phyloP scores from a whole-genome alignment of 345 rosid genomes.

The Chamaenerion angustifolium region DNA sequence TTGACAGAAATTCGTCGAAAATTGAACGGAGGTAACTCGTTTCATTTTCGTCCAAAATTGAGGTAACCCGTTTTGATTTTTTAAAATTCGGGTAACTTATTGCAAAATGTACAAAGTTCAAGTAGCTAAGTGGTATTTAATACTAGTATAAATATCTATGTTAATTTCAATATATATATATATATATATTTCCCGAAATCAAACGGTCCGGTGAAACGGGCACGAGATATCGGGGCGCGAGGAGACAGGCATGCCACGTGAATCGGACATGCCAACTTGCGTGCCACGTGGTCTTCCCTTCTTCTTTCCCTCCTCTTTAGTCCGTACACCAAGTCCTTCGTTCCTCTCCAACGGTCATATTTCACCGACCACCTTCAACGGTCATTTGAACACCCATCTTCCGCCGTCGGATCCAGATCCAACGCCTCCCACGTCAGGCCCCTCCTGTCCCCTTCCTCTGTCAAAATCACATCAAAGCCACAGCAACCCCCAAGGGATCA shows the following conservation, averaged over 20 bases:
- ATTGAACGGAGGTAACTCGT: too few species aligned
- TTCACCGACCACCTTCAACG: conserved; percentile 83
- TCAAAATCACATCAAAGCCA: not conserved
- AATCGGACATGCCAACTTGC: not conserved
- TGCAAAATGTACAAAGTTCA: too few species aligned
- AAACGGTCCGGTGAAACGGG: conserved; percentile 1
- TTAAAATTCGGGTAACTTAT: too few species aligned
- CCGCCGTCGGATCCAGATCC: conserved; percentile 51
- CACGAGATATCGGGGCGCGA: not conserved
- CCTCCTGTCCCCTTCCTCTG: conserved; percentile 1
- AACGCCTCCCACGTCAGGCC: conserved; percentile 18
- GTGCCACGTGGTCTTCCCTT: not conserved
- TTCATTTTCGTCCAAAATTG: too few species aligned
- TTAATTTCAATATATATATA: too few species aligned
- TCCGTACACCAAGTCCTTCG: conserved; percentile 34
- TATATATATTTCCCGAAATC: not conserved
- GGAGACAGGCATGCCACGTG: conserved; percentile 3
- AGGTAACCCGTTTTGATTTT: too few species aligned
- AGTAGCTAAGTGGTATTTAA: too few species aligned
- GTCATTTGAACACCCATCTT: conserved; percentile 34
- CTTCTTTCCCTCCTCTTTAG: not conserved
- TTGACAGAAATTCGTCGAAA: too few species aligned
- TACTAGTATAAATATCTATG: too few species aligned
- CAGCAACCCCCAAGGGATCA: not conserved
- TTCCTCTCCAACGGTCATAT: conserved; percentile 72